Evolutionary conservation across 257 asterid species (phyloP), one percentile per base, ranked within the genome.

Genomic region (Solanum corneliomulleri): DNA sequence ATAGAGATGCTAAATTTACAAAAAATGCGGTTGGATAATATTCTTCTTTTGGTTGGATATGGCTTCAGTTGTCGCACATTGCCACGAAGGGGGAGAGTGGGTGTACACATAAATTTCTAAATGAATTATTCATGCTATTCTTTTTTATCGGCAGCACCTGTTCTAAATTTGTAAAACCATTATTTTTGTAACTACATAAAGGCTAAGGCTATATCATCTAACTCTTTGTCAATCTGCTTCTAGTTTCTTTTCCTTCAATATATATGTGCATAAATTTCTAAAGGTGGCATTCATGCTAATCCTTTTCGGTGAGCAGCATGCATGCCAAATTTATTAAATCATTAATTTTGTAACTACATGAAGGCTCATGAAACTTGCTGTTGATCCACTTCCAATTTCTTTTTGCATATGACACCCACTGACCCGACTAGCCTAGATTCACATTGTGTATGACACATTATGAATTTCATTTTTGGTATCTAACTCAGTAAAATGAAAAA

Each of bases 361-460:
- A 31, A 31, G n/a, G n/a, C 77, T 35, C 29, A 4, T 92, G n/a
- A 89, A 95, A 35, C 96, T 95, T 47, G 68, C 68, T 80, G 18
- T 80, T 80, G 68, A 16, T 80, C 44, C 69, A 12, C 85, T 80
- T 80, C 85, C 45, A 29, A 20, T 49, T 80, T 80, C 85, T 80
- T 80, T 62, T 62, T 31, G 70, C 27, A 62, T 62, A 23, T 62
- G 29, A 62, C 31, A 62, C 15, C 70, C 31, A 4, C 70, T 62
- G 4, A 62, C 31, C 70, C 16, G 31, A 2, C 70, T 62, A 10
- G 15, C 31, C 70, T 23, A 62, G 29, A 62, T 62, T 62, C 70
- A 62, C 70, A 11, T 23, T 62, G 29, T 62, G 70, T 23, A 62
- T n/a, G 70, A 62, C 15, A 23, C 70, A 52, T 52, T 62, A n/a